These are phyloP conservation scores for Fusarium sterilihyphosum DNA, from an alignment of 2,329 filamentous ascomycete species.

Conservation along the genomic window DNA sequence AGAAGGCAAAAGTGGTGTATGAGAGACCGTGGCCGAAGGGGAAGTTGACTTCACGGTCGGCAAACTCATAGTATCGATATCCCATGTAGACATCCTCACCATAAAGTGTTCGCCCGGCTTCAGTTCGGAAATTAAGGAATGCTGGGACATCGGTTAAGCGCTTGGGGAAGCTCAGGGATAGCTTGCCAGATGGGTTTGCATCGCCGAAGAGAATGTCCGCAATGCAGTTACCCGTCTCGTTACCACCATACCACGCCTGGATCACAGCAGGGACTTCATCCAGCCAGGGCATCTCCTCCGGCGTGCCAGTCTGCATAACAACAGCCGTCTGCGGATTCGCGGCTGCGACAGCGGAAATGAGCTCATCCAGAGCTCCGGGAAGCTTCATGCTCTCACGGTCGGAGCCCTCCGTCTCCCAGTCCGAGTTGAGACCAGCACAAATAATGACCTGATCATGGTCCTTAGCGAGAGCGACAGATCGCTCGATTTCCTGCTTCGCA, in stretches of 20 bases:
- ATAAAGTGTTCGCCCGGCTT: constrained; percentile 77
- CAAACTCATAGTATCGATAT: constrained; percentile 82
- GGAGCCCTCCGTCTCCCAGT: constrained; percentile 83
- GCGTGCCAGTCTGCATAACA: constrained; percentile 81
- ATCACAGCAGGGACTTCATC: constrained; percentile 66
- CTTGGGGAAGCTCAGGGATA: constrained; percentile 77
- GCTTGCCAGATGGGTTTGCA: constrained; percentile 78
- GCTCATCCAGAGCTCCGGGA: constrained; percentile 75
- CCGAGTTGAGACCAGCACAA: constrained; percentile 79
- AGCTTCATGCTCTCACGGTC: constrained; percentile 84
- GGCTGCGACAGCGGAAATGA: constrained; percentile 72
- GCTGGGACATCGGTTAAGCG: constrained; percentile 76
- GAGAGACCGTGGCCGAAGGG: constrained; percentile 83
- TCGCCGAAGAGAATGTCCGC: constrained; percentile 81
- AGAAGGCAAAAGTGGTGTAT: constrained; percentile 75
- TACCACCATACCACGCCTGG: constrained; percentile 89
- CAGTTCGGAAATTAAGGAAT: constrained; percentile 77
- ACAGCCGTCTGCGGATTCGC: constrained; percentile 77
- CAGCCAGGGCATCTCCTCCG: constrained; percentile 77
- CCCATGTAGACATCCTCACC: constrained; percentile 85
- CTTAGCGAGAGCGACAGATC: constrained; percentile 74
- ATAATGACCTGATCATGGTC: constrained; percentile 81
- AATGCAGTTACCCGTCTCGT: constrained; percentile 84
- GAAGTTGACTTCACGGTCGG: constrained; percentile 73
- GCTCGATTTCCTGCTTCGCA: constrained; percentile 67